Conservation (phyloP, 2,329 filamentous ascomycete species). For the Penicillium sp. region DNA sequence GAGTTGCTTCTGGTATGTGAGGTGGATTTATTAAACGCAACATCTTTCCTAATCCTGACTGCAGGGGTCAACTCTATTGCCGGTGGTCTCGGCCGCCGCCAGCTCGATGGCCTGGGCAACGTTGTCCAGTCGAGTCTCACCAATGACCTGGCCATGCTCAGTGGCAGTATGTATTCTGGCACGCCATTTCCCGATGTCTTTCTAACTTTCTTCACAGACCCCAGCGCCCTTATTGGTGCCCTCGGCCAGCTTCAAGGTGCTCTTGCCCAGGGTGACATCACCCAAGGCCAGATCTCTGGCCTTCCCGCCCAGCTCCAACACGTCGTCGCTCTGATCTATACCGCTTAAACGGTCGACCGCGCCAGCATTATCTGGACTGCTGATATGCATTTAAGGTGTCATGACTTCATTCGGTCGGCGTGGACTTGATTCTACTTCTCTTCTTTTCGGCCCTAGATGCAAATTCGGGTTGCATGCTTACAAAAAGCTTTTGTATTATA, state of each 20-base stretch:
- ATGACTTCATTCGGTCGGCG: slow-evolving; percentile 7
- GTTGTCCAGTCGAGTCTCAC: slow-evolving; percentile 1
- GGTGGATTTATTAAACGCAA: too few species aligned
- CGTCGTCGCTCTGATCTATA: slow-evolving; percentile 12
- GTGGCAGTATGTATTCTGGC: slow-evolving; percentile 15
- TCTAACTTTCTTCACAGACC: slow-evolving; percentile 9
- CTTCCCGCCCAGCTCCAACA: slow-evolving; percentile 12
- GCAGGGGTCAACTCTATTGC: too few species aligned
- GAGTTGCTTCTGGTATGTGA: not conserved
- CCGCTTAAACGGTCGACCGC: slow-evolving; percentile 4
- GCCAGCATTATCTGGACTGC: not conserved
- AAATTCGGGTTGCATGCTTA: not conserved
- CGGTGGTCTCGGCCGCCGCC: not conserved
- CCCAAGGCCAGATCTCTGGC: slow-evolving; percentile 9
- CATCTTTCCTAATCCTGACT: too few species aligned
- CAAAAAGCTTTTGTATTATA: slow-evolving; percentile 15
- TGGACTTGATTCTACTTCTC: slow-evolving; percentile 2
- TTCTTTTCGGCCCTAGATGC: not conserved
- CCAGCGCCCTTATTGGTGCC: slow-evolving; percentile 10
- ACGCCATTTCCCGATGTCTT: not conserved
- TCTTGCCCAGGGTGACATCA: slow-evolving; percentile 11
- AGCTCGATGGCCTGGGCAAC: slow-evolving; percentile 1
- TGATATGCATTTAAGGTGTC: slow-evolving; percentile 11
- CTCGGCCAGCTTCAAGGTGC: slow-evolving; percentile 14
- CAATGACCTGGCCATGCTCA: slow-evolving; percentile 9